Conservation (phyloP, 768 basidiomycete species). For the Ramaria sp. region DNA sequence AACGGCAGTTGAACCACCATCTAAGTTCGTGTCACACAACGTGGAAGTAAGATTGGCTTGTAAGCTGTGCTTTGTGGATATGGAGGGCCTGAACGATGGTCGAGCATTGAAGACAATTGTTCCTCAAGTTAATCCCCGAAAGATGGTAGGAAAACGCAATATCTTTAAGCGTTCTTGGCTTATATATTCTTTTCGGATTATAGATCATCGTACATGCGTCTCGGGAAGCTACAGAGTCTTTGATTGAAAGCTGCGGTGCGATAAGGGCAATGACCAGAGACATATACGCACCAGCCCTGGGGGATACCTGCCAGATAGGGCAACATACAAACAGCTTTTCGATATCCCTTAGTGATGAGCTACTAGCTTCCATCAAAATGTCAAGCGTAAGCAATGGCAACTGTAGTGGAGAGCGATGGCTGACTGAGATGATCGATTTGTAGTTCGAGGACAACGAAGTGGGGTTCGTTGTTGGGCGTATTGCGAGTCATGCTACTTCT, state of each 20-base stretch:
- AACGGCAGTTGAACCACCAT: slow-evolving; percentile 75
- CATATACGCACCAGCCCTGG: slow-evolving; percentile 66
- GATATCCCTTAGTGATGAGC: slow-evolving; percentile 83
- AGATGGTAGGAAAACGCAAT: slow-evolving; percentile 54
- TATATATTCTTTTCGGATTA: not conserved
- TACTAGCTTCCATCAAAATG: slow-evolving; percentile 71
- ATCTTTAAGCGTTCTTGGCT: not conserved
- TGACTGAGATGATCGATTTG: not conserved
- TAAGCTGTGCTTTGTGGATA: slow-evolving; percentile 82
- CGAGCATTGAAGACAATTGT: slow-evolving; percentile 95
- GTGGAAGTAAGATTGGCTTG: slow-evolving; percentile 77
- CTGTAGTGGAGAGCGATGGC: not conserved
- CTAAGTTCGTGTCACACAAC: slow-evolving; percentile 74
- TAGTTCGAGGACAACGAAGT: slow-evolving; percentile 99
- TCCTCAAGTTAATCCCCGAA: slow-evolving; percentile 91
- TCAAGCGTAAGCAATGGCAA: slow-evolving; percentile 55
- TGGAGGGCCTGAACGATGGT: slow-evolving; percentile 95
- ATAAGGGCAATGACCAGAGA: slow-evolving; percentile 89
- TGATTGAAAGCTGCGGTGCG: slow-evolving; percentile 72
- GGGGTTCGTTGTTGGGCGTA: slow-evolving; percentile 83
- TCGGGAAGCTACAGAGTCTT: slow-evolving; percentile 49
- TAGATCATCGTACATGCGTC: slow-evolving; percentile 88
- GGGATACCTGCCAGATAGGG: slow-evolving; percentile 83
- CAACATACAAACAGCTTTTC: slow-evolving; percentile 95
- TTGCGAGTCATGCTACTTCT: slow-evolving; percentile 75